Conservation (phyloP, 129 eudicot species). For the Gnaphalium uliginosum region DNA sequence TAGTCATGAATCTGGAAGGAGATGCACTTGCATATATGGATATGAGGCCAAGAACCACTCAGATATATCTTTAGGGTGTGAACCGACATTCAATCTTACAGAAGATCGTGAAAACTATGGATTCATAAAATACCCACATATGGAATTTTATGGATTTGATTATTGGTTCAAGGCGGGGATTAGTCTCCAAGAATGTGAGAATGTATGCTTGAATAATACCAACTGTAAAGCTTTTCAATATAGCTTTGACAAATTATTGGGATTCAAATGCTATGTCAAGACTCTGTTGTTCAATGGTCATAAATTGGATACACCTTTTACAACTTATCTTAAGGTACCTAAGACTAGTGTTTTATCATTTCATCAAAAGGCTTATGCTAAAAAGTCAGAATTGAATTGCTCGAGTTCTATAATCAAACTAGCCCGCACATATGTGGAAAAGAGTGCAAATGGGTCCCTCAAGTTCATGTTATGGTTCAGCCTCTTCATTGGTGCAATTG, state of each 20-base stretch:
- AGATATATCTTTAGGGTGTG: not conserved
- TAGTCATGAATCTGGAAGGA: not conserved
- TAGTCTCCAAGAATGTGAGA: not conserved
- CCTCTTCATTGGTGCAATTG: slow-evolving; percentile 23
- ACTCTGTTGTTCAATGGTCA: slow-evolving; percentile 20
- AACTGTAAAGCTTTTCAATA: slow-evolving; percentile 36
- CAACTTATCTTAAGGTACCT: slow-evolving; percentile 20
- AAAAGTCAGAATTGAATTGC: slow-evolving; percentile 3
- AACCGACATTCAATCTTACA: slow-evolving; percentile 1
- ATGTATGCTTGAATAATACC: not conserved
- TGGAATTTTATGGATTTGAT: slow-evolving; percentile 3
- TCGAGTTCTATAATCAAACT: not conserved
- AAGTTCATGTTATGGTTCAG: slow-evolving; percentile 37
- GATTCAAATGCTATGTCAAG: slow-evolving; percentile 31
- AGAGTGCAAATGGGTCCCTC: slow-evolving; percentile 5
- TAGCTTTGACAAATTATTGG: not conserved
- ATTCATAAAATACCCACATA: not conserved
- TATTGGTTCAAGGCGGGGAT: not conserved
- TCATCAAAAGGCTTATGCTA: not conserved
- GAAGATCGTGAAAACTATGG: not conserved
- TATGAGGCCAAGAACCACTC: not conserved
- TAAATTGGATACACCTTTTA: not conserved
- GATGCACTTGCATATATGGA: not conserved
- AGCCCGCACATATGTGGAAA: not conserved
- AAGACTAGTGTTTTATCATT: not conserved